phyloP scores from a whole-genome alignment of 352 stramenopile genomes.

The Detonula confervacea region DNA sequence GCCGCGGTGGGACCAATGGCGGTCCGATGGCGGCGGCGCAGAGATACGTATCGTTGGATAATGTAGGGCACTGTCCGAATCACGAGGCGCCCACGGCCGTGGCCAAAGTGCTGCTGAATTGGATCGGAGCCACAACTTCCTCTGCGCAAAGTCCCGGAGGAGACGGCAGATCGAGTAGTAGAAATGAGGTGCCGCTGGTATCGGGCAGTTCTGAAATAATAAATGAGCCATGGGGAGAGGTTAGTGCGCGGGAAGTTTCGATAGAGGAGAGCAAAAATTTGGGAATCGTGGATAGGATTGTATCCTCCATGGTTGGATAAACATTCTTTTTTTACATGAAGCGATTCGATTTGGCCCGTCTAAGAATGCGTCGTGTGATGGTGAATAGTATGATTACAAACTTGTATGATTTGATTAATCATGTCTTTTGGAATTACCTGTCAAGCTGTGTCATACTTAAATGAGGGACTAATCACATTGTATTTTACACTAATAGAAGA shows the following conservation, averaged over 20 bases:
- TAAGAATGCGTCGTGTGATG: too few relatives aligned
- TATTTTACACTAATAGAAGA: too few relatives aligned
- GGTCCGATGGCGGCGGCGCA: constrained; percentile 12
- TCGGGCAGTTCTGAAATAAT: background rate
- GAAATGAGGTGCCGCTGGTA: constrained; percentile 21
- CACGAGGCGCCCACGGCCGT: constrained; percentile 74
- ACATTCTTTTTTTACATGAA: background rate
- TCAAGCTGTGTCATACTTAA: too few relatives aligned
- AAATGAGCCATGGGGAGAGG: constrained; percentile 43
- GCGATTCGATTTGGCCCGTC: too few relatives aligned
- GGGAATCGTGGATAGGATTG: constrained; percentile 34
- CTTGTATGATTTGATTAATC: too few relatives aligned
- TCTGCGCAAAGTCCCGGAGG: background rate
- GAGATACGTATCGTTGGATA: constrained; percentile 71
- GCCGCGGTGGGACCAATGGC: background rate
- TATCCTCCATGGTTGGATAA: constrained; percentile 40
- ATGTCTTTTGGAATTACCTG: too few relatives aligned
- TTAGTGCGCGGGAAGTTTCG: constrained; percentile 25
- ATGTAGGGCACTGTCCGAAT: constrained; percentile 78
- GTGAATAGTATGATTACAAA: too few relatives aligned
- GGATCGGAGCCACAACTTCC: constrained; percentile 34
- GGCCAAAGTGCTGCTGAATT: constrained; percentile 46
- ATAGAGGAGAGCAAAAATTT: constrained; percentile 43
- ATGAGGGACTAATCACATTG: too few relatives aligned
- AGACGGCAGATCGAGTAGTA: background rate